These are phyloP conservation scores for Aspergillus pseudoterreus DNA, from an alignment of 2,329 filamentous ascomycete genomes.

Conservation along the genomic window DNA sequence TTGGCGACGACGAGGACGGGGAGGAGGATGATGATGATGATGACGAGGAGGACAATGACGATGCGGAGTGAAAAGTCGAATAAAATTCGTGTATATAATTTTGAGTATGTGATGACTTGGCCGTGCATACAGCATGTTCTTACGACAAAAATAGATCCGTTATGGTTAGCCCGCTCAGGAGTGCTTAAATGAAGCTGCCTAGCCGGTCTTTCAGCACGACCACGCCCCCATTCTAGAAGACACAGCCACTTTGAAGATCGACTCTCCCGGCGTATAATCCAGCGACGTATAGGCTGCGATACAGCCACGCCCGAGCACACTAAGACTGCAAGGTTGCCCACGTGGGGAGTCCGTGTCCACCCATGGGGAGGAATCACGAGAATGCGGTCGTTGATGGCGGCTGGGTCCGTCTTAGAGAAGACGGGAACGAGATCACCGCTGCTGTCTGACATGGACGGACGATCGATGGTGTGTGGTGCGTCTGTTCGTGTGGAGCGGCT, in stretches of 20 bases:
- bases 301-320: background rate
- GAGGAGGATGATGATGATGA: constrained; percentile 14
- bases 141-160: background rate
- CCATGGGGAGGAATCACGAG: no score
- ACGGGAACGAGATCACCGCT: no score
- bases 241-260: no score
- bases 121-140: background rate
- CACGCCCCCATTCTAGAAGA: background rate
- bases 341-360: background rate
- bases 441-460: no score
- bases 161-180: background rate
- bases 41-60: background rate
- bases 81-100: background rate
- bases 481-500: no score
- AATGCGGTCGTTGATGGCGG: no score
- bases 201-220: background rate
- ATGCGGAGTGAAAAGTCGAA: constrained; percentile 6
- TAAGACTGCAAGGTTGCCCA: background rate
- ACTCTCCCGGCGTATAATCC: background rate
- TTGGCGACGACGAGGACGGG: constrained; percentile 47
- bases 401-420: no score
- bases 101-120: background rate
- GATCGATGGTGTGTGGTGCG: no score
- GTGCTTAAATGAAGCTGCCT: background rate
- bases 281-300: background rate